These are phyloP conservation scores for Saprolegnia parasitica DNA, from an alignment of 352 stramenopile species.

Conservation along the genomic window DNA sequence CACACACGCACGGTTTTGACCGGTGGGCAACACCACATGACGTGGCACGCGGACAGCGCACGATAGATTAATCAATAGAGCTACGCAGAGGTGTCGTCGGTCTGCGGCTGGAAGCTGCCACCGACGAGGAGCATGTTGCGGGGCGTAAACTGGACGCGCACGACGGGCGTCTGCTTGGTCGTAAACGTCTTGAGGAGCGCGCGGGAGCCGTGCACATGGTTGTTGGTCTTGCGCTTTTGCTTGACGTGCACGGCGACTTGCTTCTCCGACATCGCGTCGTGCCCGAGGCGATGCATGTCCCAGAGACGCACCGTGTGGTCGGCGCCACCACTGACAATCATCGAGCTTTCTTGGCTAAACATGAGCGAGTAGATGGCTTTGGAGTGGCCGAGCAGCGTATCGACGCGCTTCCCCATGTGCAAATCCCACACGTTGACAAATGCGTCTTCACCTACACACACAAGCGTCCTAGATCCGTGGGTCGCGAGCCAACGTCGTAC, in stretches of 20 bases:
- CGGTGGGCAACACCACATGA: background rate
- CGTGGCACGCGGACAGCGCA: background rate
- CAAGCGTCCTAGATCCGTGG: too few species aligned
- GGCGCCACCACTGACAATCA: conserved; percentile 68
- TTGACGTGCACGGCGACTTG: conserved; percentile 16
- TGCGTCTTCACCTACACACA: conserved; percentile 62
- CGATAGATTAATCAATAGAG: background rate
- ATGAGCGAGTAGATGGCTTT: conserved; percentile 65
- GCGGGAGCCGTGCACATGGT: conserved; percentile 37
- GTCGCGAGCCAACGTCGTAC: too few species aligned
- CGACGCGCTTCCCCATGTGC: conserved; percentile 78
- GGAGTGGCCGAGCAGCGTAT: conserved; percentile 76
- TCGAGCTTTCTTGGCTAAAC: conserved; percentile 73
- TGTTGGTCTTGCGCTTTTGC: conserved; percentile 40
- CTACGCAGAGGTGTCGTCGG: background rate
- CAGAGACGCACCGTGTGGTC: conserved; percentile 76
- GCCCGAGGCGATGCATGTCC: conserved; percentile 72
- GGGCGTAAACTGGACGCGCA: conserved; percentile 72
- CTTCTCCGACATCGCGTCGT: background rate
- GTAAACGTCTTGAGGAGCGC: conserved; percentile 81
- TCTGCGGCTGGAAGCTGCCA: conserved; percentile 30
- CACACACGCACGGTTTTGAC: background rate
- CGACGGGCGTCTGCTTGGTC: conserved; percentile 82
- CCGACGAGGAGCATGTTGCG: conserved; percentile 76
- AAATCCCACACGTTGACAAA: conserved; percentile 94